phyloP scores from a whole-genome alignment of 176 grass and related monocot genomes.

The Puya raimondii region DNA sequence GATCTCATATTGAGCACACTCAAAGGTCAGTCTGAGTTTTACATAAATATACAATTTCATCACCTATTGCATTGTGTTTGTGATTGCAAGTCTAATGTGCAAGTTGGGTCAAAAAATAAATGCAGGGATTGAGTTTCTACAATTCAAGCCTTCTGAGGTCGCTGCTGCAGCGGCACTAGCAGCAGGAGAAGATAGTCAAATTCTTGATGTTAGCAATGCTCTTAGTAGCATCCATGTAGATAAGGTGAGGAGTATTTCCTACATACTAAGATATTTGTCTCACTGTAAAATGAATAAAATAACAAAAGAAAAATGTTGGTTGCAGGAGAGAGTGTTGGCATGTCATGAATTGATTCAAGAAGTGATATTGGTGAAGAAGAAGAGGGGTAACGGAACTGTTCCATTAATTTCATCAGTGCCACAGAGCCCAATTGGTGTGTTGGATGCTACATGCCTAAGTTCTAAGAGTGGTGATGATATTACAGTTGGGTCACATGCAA shows the following conservation, averaged over 20 bases:
- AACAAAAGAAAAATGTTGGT: not conserved
- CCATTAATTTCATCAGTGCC: constrained; percentile 22
- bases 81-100: not conserved
- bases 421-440: constrained; percentile 54
- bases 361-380: constrained; percentile 43
- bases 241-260: constrained; percentile 33
- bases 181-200: constrained; percentile 25
- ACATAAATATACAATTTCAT: not conserved
- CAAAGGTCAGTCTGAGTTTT: constrained; percentile 40
- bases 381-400: constrained; percentile 15
- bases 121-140: constrained; percentile 59
- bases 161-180: constrained; percentile 49
- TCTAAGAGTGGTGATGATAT: constrained; percentile 52
- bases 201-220: constrained; percentile 19
- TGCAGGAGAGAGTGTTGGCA: constrained; percentile 49
- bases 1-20: constrained; percentile 47
- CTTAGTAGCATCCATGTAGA: constrained; percentile 45
- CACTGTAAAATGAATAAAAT: not conserved
- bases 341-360: constrained; percentile 59
- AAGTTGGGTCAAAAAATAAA: not conserved
- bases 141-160: constrained; percentile 78
- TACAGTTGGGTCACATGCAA: constrained; percentile 33
- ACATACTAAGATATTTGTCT: not conserved
- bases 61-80: too few relatives aligned
- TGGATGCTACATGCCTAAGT: constrained; percentile 52